phyloP scores from a whole-genome alignment of 2,329 filamentous ascomycete genomes.

The Fusarium sp. region DNA sequence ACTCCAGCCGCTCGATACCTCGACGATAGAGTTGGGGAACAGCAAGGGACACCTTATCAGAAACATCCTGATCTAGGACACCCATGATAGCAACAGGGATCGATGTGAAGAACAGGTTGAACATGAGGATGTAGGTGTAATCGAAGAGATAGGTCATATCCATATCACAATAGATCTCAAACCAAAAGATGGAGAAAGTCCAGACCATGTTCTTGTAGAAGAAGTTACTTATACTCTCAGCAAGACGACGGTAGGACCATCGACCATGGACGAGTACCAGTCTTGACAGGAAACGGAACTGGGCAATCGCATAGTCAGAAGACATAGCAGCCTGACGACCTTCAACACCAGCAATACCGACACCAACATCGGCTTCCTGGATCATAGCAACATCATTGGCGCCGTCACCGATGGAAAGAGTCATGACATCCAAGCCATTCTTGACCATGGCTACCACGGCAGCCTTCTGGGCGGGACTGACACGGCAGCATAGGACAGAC shows the following conservation, averaged over 20 bases:
- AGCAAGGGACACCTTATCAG: slow-evolving; percentile 91
- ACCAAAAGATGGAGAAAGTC: slow-evolving; percentile 98
- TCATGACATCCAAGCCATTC: slow-evolving; percentile 94
- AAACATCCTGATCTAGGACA: slow-evolving; percentile 96
- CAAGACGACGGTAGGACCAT: slow-evolving; percentile 95
- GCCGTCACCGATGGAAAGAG: slow-evolving; percentile 90
- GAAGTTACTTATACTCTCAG: slow-evolving; percentile 96
- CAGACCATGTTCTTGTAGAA: slow-evolving; percentile 99
- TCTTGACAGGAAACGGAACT: slow-evolving; percentile 89
- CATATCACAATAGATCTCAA: slow-evolving; percentile 93
- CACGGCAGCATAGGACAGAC: slow-evolving; percentile 95
- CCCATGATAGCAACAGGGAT: slow-evolving; percentile 95
- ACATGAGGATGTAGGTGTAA: slow-evolving; percentile 96
- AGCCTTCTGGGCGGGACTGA: slow-evolving; percentile 96
- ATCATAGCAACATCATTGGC: slow-evolving; percentile 99
- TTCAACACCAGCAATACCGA: slow-evolving; percentile 94
- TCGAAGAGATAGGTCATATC: slow-evolving; percentile 98
- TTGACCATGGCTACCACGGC: slow-evolving; percentile 98
- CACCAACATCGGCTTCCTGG: slow-evolving; percentile 95
- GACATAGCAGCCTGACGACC: slow-evolving; percentile 95
- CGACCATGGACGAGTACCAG: slow-evolving; percentile 90
- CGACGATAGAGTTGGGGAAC: slow-evolving; percentile 96
- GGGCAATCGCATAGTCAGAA: slow-evolving; percentile 93
- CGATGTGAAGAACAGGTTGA: slow-evolving; percentile 97
- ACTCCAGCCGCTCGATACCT: slow-evolving; percentile 95